Base-by-base conservation (phyloP, 768 basidiomycete genomes). In the Mycena polygramma region DNA sequence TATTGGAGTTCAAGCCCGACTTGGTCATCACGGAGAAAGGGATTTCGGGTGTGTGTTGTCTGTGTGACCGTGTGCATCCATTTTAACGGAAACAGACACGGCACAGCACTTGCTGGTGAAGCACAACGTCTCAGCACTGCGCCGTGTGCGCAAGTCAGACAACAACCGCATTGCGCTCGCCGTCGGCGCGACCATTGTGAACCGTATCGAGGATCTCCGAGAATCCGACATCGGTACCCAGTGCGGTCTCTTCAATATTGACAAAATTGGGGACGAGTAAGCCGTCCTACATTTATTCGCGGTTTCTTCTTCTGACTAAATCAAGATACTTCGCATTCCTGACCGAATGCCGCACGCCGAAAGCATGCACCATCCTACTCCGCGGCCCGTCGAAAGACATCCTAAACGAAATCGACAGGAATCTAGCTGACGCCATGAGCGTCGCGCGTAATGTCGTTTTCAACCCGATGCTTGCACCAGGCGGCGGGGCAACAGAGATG, bases 371-470 rank as follows among this genome's bases (percentile, higher is more conserved):
- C 14, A 96, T 99, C 82, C 90, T 99, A 55, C 93, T 99, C 17
- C 95, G 97, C 49, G 97, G 98, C 2, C 98, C 98, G 0, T 97
- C 96, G 3, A 99, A 99, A 81, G 98, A 99, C 77, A 96, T 99
- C 75, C 86, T 99, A 57, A 98, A 98, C 81, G 98, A 99, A 83
- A 95, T 99, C 74, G 98, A 99, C 80, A 91, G 97, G 59, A 99
- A 99, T 81, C 88, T 99, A 37, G 95, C 96, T 2, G 98, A 99
- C 75, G 98, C 97, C 41, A 98, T 99, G 93, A 90, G 92, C 45
- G 97, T 99, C 64, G 97, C 97, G 4, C 91, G 97, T 30, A 99
- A 99, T 77, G 97, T 96, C 52, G 92, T 98, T 71, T 98, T 99
- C 83, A 94, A 98, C 83, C 98, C 98, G 4, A 82, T 86, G 7